Evolutionary conservation across 2,329 filamentous ascomycete species (phyloP).

Genomic region (Byssothecium circinans): DNA sequence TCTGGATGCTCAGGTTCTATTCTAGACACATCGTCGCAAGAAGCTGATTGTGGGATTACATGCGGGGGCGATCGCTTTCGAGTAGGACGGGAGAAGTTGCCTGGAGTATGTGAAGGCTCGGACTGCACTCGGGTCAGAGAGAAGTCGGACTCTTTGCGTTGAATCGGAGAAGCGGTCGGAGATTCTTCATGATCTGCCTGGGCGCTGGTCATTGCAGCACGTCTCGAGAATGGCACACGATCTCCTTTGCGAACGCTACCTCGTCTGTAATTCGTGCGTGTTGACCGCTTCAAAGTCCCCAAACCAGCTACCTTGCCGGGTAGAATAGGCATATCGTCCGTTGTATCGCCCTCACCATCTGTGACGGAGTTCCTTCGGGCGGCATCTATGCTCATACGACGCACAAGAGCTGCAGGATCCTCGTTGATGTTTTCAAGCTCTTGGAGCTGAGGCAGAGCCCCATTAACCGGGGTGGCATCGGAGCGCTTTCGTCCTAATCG

Average conservation of each 20-base stretch:
- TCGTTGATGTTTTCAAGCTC: conserved; percentile 80
- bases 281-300: conserved; percentile 83
- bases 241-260: conserved; percentile 83
- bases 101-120: conserved; percentile 59
- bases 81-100: conserved; percentile 64
- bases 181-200: conserved; percentile 62
- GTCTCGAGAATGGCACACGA: conserved; percentile 72
- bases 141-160: conserved; percentile 30
- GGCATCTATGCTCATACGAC: conserved; percentile 64
- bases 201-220: conserved; percentile 61
- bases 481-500: conserved; percentile 74
- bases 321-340: conserved; percentile 83
- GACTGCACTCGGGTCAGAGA: conserved; percentile 67
- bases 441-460: conserved; percentile 58
- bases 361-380: conserved; percentile 47
- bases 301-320: conserved; percentile 72
- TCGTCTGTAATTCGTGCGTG: conserved; percentile 85
- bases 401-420: conserved; percentile 71
- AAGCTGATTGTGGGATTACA: conserved; percentile 21
- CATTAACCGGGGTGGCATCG: conserved; percentile 48
- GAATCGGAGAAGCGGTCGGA: conserved; percentile 53
- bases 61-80: conserved; percentile 31
- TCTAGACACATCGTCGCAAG: conserved; percentile 27
- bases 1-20: conserved; percentile 23
- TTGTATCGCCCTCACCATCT: conserved; percentile 41